Conservation (phyloP, 305 asterid species). For the Withania somnifera region DNA sequence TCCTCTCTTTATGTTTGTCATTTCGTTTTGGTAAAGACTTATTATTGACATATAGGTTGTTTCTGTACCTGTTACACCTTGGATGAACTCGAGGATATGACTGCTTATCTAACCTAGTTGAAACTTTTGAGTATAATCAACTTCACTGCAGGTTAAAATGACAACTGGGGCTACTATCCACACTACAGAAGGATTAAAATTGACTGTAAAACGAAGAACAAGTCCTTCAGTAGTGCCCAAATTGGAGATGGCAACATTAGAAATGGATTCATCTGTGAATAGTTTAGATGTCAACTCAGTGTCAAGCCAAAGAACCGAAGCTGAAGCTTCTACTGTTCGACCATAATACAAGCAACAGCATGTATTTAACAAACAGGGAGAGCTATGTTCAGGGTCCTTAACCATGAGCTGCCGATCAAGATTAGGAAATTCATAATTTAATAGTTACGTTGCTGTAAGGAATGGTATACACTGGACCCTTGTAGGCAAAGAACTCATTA, state of each 20-base stretch:
- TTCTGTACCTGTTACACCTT: background rate
- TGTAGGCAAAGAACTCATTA: background rate
- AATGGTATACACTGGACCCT: background rate
- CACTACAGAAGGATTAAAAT: conserved; percentile 81
- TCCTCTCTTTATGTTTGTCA: background rate
- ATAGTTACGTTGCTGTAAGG: background rate
- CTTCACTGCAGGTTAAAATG: conserved; percentile 64
- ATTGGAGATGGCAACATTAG: conserved; percentile 32
- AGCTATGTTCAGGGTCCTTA: background rate
- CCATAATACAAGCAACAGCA: background rate
- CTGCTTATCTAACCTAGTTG: background rate
- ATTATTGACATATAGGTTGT: background rate
- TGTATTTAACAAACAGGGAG: background rate
- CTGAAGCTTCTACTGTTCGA: conserved; percentile 4
- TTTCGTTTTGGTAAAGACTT: background rate
- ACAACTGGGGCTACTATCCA: conserved; percentile 98
- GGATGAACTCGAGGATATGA: background rate
- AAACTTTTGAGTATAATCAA: background rate
- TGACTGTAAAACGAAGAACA: conserved; percentile 74
- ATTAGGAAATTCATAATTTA: background rate
- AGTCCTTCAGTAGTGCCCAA: conserved; percentile 54
- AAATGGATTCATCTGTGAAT: conserved; percentile 26
- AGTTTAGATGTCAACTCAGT: conserved; percentile 20
- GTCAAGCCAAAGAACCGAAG: conserved; percentile 38
- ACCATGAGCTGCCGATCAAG: background rate